Percentiles rank a stretch among this genome's conserved stretches.
Evolutionary conservation across 2,329 filamentous ascomycete genomes (phyloP).

Genomic region (Venturiaceae sp.): DNA sequence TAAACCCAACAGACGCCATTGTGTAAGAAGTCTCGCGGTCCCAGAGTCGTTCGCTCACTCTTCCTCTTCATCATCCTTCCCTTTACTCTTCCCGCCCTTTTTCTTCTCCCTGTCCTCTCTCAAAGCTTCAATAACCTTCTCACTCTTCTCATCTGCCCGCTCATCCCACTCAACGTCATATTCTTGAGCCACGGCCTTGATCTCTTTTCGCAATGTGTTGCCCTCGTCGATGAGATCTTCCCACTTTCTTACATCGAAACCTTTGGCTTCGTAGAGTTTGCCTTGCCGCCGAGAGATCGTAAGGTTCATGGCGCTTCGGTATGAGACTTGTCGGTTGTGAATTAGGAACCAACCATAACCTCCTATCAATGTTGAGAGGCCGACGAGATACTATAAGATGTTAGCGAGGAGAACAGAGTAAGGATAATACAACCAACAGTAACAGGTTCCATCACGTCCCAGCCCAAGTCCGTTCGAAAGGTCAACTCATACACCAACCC

Average conservation of each 20-base stretch:
- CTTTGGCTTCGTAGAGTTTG: constrained; percentile 63
- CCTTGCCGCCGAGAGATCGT: constrained; percentile 72
- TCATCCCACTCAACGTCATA: constrained; percentile 91
- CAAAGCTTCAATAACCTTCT: constrained; percentile 44
- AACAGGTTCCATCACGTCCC: constrained; percentile 85
- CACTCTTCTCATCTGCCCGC: constrained; percentile 59
- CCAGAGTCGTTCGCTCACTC: constrained; percentile 24
- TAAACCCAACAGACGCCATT: too few relatives aligned
- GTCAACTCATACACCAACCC: constrained; percentile 62
- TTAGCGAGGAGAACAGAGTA: background rate
- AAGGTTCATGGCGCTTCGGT: constrained; percentile 77
- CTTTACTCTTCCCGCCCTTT: constrained; percentile 8
- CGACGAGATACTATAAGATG: constrained; percentile 57
- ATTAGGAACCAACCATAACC: constrained; percentile 93
- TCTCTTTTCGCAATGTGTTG: constrained; percentile 66
- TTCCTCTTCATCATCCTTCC: constrained; percentile 5
- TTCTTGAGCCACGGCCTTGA: constrained; percentile 70
- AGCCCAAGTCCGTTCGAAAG: constrained; percentile 66
- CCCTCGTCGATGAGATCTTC: constrained; percentile 70
- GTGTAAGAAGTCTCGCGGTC: too few relatives aligned
- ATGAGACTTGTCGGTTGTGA: constrained; percentile 81
- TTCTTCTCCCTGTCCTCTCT: constrained; percentile 34
- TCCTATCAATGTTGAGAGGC: constrained; percentile 76
- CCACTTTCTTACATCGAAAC: constrained; percentile 71
- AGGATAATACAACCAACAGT: constrained; percentile 38